A percentile compares a stretch with the other conserved stretches of the same genome.
These are phyloP conservation scores for Talaromyces sp. DNA, from an alignment of 2,329 filamentous ascomycete genomes.

Conservation along the genomic window DNA sequence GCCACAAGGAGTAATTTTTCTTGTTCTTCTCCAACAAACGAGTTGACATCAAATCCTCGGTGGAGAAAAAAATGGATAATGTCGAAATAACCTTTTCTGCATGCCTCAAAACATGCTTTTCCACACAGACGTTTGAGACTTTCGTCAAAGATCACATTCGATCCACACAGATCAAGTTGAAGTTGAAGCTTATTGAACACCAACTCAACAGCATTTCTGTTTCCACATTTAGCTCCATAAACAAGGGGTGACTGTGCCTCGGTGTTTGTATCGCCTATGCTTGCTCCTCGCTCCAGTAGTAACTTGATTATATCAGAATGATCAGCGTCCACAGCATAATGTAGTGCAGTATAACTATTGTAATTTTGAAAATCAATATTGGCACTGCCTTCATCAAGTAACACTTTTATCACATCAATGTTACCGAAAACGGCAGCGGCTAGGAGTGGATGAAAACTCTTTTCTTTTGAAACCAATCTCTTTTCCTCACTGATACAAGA, in stretches of 20 bases:
- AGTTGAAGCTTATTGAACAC: conserved; percentile 3
- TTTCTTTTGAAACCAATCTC: not conserved
- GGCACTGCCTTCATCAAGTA: not conserved
- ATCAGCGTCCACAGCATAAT: conserved; percentile 1
- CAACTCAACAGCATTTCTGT: not conserved
- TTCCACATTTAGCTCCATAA: not conserved
- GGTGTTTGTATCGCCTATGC: not conserved
- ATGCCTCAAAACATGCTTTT: not conserved
- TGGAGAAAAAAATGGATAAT: not conserved
- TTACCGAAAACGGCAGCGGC: conserved; percentile 1
- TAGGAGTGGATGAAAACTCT: not conserved
- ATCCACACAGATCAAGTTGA: not conserved
- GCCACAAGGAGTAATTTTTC: not conserved
- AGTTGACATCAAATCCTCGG: conserved; percentile 1
- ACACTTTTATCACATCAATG: not conserved
- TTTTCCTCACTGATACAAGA: not conserved
- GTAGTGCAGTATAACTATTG: not conserved
- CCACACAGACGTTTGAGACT: not conserved
- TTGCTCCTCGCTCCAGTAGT: conserved; percentile 3
- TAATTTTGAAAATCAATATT: not conserved
- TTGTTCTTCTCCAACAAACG: not conserved
- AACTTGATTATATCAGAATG: not conserved
- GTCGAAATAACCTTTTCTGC: not conserved
- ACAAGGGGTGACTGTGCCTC: not conserved
- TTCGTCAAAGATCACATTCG: not conserved